These are phyloP conservation scores for Apiospora kogelbergensis DNA, from an alignment of 2,329 filamentous ascomycete species.

Conservation along the genomic window DNA sequence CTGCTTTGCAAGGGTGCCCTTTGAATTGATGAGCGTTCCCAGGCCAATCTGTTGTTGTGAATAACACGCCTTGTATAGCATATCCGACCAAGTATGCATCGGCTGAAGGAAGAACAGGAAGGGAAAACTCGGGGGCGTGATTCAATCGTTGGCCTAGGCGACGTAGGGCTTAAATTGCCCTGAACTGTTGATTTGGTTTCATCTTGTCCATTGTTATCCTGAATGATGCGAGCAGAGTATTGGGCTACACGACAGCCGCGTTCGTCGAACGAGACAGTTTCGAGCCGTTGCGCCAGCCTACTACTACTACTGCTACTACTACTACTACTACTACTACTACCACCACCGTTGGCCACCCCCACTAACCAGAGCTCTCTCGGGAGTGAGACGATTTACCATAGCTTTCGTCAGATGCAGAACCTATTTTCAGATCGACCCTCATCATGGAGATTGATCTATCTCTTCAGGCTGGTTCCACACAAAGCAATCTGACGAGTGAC, in stretches of 20 bases:
- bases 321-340: too few species aligned
- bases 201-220: not conserved
- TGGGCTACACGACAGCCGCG: not conserved
- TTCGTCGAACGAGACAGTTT: not conserved
- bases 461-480: not conserved
- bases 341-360: not conserved
- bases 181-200: not conserved
- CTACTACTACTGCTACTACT: too few species aligned
- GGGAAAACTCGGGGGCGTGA: not conserved
- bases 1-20: not conserved
- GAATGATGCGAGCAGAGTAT: not conserved
- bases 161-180: not conserved
- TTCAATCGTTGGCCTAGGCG: not conserved
- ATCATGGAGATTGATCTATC: not conserved
- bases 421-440: not conserved
- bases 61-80: not conserved
- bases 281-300: not conserved
- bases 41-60: slow-evolving; percentile 1
- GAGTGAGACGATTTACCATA: not conserved
- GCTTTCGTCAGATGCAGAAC: slow-evolving; percentile 1
- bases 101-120: not conserved
- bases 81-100: not conserved
- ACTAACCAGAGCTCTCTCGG: not conserved
- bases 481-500: not conserved
- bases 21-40: not conserved